Base-by-base conservation (phyloP, 352 stramenopile species). In the Elongisporangium undulatum region DNA sequence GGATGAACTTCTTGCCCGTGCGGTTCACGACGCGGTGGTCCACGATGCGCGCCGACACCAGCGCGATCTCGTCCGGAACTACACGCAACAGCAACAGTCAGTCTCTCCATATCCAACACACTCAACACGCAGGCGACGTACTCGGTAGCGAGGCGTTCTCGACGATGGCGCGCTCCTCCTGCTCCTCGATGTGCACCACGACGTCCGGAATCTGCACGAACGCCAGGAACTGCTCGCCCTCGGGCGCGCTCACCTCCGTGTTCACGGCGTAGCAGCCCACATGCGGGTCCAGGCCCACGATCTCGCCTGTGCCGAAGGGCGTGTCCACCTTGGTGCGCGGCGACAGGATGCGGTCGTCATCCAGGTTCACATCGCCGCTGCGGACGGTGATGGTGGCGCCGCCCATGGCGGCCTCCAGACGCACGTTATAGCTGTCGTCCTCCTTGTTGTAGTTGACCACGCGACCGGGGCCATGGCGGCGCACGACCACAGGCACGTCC, bases 191-290 rank as follows among this genome's bases (percentile, higher is more conserved):
- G 67, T 92, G 74, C 0, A 90, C 69, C 23, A 55, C 60, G 23
- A 95, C 77, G 50, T 93, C 83, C 4, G 66, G 72, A 65, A 95
- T 94, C 71, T 95, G 86, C 20, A 95, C 75, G 45, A 92, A 95
- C 21, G 86, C 86, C 53, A 94, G 61, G 64, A 90, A 89, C 63
- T 92, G 79, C 63, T 93, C 82, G 61, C 82, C 79, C 15, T 95
- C 78, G 22, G 83, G 66, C 0, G 79, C 82, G 52, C 83, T 79
- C 50, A 95, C 63, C 66, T 95, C 82, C 52, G 84, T 93, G 64
- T 92, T 90, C 57, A 95, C 83, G 20, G 86, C 86, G 72, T 95
- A 95, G 72, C 86, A 95, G 55, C 86, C 86, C n/a, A 94, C 79
- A 59, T 95, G 86, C 21, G 86, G 86, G 63, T 95, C 86, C 22